These are phyloP conservation scores for Russula ochroleuca DNA, from an alignment of 768 basidiomycete species.

Conservation along the genomic window DNA sequence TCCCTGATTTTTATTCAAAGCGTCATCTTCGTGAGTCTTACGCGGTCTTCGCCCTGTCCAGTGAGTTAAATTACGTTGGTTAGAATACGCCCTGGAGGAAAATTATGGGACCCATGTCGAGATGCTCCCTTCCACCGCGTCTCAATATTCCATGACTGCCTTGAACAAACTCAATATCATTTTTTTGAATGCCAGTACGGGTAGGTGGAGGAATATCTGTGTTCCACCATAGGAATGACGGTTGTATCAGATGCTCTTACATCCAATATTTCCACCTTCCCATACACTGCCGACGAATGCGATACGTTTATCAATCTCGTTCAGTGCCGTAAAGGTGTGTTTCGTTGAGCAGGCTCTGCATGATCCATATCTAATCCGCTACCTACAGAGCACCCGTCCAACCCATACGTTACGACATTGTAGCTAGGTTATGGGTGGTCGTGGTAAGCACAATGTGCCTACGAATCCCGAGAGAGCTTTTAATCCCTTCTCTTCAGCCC, in stretches of 20 bases:
- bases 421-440: constrained; percentile 4
- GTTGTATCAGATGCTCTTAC: constrained; percentile 6
- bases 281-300: constrained; percentile 11
- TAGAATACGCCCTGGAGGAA: constrained; percentile 16
- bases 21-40: constrained; percentile 8
- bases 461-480: background rate
- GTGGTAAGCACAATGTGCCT: constrained; percentile 6
- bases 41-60: background rate
- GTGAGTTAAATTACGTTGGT: background rate
- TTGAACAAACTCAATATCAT: constrained; percentile 8
- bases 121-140: constrained; percentile 11
- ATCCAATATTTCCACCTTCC: constrained; percentile 11
- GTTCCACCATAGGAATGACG: background rate
- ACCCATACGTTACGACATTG: constrained; percentile 1
- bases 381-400: constrained; percentile 1
- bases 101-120: constrained; percentile 21
- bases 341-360: background rate
- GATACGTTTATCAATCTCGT: constrained; percentile 1
- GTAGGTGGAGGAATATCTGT: background rate
- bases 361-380: background rate
- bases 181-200: constrained; percentile 4
- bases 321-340: constrained; percentile 2
- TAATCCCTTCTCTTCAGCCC: background rate
- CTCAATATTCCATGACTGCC: background rate
- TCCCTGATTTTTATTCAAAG: constrained; percentile 2